Evolutionary conservation across 441 rosid species (phyloP), one percentile per base, ranked within the genome.

Genomic region (Populus tomentosa): DNA sequence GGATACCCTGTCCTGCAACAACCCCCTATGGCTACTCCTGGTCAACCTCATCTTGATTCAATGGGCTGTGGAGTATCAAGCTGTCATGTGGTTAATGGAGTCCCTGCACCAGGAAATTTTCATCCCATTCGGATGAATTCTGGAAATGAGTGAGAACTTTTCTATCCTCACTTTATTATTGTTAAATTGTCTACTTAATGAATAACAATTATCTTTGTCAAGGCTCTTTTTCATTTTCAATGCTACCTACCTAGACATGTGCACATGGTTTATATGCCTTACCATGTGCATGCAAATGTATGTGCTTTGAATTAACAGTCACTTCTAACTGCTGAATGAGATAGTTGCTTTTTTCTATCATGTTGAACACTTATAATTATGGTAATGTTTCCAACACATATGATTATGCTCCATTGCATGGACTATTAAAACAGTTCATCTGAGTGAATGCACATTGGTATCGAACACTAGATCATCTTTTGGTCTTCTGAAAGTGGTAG

Each of bases 51-150:
- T 89, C 84, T 92, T 21, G 94, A 92, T 59, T 79, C 96, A 14
- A 87, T 94, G 92, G 84, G 86, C 35, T 79, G 89, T 84, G 96
- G 97, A 77, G 88, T 96, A 64, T 88, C 99, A 74, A 91, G 97
- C 86, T 96, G 97, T 77, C 99, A 94, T 85, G 94, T 94, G 69
- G 99, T 94, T 67, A 96, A 91, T 86, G 98, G 99, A 78, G 94
- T 96, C 74, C 99, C 99, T 78, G 97, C 97, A 42, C 94, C 93
- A 40, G 90, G 88, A 70, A 91, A 89, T 81, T 96, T 83, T 81
- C 99, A 92, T 84, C 90, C 94, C 66, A 89, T 94, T 85, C 90
- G 85, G 81, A 85, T 95, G 89, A 92, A 87, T 83, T 92, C 97
- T 38, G 94, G 90, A 68, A 91, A 89, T 80, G 93, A 89, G 99